Evolutionary conservation across 129 eudicot genomes (phyloP).

Genomic region (Lactuca sativa): DNA sequence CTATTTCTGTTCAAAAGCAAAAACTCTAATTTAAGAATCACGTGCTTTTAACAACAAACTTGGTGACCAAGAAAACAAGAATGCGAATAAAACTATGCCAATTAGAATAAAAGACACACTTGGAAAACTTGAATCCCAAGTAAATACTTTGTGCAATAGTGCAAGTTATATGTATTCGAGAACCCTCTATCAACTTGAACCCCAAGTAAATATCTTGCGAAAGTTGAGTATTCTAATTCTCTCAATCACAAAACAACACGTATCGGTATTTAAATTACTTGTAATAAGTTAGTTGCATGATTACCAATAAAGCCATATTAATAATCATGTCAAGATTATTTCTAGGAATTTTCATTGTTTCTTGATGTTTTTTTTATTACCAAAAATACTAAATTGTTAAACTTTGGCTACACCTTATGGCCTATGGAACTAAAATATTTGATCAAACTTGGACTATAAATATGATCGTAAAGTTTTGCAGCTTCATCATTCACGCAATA

Average conservation of each 20-base stretch:
- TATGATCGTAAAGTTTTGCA: neutral
- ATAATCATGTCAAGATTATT: neutral
- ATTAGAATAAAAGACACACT: neutral
- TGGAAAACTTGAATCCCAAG: slow-evolving; percentile 25
- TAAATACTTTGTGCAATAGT: slow-evolving; percentile 8
- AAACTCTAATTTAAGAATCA: neutral
- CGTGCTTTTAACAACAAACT: slow-evolving; percentile 1
- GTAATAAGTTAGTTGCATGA: neutral
- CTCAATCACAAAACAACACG: neutral
- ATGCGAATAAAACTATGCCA: neutral
- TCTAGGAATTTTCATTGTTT: too few species aligned
- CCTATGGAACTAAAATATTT: neutral
- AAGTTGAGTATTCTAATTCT: neutral
- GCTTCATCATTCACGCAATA: neutral
- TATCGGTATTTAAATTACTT: neutral
- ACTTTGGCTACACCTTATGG: neutral
- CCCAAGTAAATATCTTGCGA: neutral
- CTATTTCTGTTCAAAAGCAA: neutral
- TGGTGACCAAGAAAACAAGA: slow-evolving; percentile 16
- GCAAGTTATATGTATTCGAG: slow-evolving; percentile 3
- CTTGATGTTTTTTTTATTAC: neutral
- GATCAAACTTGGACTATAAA: too few species aligned
- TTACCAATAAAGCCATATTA: neutral
- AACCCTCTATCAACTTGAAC: slow-evolving; percentile 4
- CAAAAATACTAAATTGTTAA: neutral